Percentiles rank a stretch among this genome's conserved stretches.
phyloP scores from a whole-genome alignment of 805 yeast genomes.

The Starmerella scarabaei region DNA sequence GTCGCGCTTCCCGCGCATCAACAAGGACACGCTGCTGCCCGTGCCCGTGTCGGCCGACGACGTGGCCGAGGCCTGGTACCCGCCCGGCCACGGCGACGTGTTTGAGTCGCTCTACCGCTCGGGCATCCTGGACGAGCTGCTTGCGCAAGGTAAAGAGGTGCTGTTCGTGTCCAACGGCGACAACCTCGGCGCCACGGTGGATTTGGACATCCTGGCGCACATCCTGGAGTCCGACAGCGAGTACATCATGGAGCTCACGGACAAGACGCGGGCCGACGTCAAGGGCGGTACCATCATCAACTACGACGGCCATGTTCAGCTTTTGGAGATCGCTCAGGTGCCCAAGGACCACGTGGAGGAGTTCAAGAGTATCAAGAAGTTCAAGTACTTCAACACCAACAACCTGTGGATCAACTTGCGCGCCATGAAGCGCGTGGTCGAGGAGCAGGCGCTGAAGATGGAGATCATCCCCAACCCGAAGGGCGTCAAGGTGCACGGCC shows the following conservation, averaged over 20 bases:
- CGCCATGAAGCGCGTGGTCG: constrained; percentile 87
- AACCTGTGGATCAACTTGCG: constrained; percentile 93
- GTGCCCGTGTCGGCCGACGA: constrained; percentile 72
- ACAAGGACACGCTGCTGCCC: constrained; percentile 89
- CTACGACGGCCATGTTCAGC: constrained; percentile 86
- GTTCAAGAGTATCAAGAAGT: constrained; percentile 93
- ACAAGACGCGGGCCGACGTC: constrained; percentile 97
- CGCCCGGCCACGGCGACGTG: constrained; percentile 99
- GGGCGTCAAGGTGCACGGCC: constrained; percentile 61
- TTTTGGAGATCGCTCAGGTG: constrained; percentile 94
- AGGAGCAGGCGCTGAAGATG: constrained; percentile 63
- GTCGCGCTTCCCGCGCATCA: constrained; percentile 93
- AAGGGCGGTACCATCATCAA: constrained; percentile 98
- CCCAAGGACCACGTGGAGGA: constrained; percentile 98
- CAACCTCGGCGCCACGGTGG: constrained; percentile 97
- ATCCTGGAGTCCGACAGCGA: constrained; percentile 86
- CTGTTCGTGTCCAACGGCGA: constrained; percentile 96
- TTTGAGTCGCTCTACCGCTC: constrained; percentile 80
- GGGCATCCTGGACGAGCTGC: constrained; percentile 79
- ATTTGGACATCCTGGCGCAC: constrained; percentile 76
- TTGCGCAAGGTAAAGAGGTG: constrained; percentile 88
- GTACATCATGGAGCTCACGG: constrained; percentile 96
- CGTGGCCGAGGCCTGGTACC: constrained; percentile 82
- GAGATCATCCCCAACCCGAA: constrained; percentile 95
- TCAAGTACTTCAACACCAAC: constrained; percentile 95